phyloP scores from a whole-genome alignment of 441 rosid species.

The Raphanus hybrid region DNA sequence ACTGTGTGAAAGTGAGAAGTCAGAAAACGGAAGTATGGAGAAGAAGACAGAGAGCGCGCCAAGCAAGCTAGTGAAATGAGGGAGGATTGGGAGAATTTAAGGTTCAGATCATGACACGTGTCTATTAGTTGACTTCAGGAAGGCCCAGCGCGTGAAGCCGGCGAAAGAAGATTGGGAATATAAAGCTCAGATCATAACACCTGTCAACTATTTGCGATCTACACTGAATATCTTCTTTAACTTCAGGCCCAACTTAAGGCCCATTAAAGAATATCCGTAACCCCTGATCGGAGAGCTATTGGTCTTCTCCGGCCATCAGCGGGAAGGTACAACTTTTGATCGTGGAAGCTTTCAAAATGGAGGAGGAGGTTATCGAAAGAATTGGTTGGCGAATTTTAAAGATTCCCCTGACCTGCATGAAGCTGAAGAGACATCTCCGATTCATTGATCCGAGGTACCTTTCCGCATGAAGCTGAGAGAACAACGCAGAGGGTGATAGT shows the following conservation, averaged over 20 bases:
- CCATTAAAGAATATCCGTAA: neutral
- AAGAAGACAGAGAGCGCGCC: conserved; percentile 27
- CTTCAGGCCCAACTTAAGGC: too few relatives aligned
- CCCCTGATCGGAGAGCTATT: conserved; percentile 16
- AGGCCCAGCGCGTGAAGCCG: too few relatives aligned
- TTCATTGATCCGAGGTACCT: too few relatives aligned
- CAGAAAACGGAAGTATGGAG: conserved; percentile 4
- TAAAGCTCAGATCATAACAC: too few relatives aligned
- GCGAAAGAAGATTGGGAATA: too few relatives aligned
- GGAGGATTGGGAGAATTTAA: conserved; percentile 25
- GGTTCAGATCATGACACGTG: conserved; percentile 72
- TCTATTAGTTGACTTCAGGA: too few relatives aligned
- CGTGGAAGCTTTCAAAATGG: neutral
- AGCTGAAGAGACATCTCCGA: too few relatives aligned
- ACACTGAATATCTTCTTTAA: too few relatives aligned
- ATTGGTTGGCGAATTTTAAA: conserved; percentile 24
- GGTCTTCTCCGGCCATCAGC: conserved; percentile 26
- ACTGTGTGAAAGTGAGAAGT: conserved; percentile 26
- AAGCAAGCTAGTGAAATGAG: neutral
- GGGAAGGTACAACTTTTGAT: neutral
- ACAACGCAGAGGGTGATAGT: neutral
- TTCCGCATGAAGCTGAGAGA: neutral
- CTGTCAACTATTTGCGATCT: too few relatives aligned
- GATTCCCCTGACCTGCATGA: too few relatives aligned
- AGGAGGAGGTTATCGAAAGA: conserved; percentile 17